Conservation (phyloP, 345 rosid genomes). For the Hibiscus tridactylites region DNA sequence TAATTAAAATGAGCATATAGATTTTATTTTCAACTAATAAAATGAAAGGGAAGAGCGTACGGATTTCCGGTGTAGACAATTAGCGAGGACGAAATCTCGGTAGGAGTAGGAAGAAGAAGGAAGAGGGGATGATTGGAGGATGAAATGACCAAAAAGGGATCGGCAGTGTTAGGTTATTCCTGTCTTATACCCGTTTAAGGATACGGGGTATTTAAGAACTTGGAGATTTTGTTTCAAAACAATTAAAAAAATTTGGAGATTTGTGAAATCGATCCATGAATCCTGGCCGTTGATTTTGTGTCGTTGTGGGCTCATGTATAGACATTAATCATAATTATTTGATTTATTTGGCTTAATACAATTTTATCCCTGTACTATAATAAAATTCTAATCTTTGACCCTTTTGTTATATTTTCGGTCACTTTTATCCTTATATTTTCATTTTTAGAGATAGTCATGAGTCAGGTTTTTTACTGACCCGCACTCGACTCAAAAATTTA, state of each 20-base stretch:
- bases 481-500: no score
- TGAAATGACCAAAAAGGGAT: not conserved
- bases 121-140: not conserved
- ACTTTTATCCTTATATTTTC: no score
- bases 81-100: conserved; percentile 4
- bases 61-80: not conserved
- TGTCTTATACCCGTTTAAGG: not conserved
- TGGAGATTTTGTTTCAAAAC: not conserved
- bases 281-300: not conserved
- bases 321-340: no score
- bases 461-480: no score
- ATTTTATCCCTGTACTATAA: no score
- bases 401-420: no score
- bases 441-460: no score
- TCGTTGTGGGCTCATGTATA: not conserved
- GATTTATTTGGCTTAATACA: no score
- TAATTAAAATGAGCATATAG: not conserved
- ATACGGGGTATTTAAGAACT: not conserved
- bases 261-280: not conserved
- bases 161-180: not conserved
- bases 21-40: not conserved
- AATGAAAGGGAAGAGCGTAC: conserved; percentile 1
- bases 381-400: no score
- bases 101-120: not conserved
- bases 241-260: not conserved